Evolutionary conservation across 495 filamentous ascomycete genomes (phyloP).

Genomic region (Tuber magnatum): DNA sequence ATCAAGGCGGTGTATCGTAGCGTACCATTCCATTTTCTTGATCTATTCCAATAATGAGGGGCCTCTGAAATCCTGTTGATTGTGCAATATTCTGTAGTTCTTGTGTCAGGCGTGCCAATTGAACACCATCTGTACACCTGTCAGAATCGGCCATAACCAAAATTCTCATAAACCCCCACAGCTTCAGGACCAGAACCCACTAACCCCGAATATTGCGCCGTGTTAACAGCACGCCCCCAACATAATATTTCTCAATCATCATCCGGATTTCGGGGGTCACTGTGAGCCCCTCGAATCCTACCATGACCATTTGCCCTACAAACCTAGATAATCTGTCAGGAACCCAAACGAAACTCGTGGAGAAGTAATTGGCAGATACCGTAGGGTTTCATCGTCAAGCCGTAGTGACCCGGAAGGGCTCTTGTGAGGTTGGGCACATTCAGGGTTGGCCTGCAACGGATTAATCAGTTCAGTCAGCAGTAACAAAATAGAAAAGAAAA

Average conservation of each 20-base stretch:
- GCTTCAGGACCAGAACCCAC: neutral
- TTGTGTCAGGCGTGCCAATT: conserved; percentile 40
- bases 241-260: conserved; percentile 42
- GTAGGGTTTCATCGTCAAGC: conserved; percentile 32
- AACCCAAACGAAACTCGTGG: conserved; percentile 8
- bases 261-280: conserved; percentile 41
- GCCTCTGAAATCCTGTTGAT: conserved; percentile 37
- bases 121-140: conserved; percentile 31
- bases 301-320: conserved; percentile 42
- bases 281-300: conserved; percentile 38
- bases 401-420: conserved; percentile 21
- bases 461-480: conserved; percentile 24
- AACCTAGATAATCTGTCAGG: conserved; percentile 21
- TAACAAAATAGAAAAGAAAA: neutral
- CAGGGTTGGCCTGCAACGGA: conserved; percentile 18
- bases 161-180: neutral
- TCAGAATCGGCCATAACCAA: conserved; percentile 8
- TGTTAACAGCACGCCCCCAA: conserved; percentile 40
- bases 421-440: conserved; percentile 24
- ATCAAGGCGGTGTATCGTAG: conserved; percentile 5
- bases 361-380: conserved; percentile 19
- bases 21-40: conserved; percentile 44
- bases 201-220: conserved; percentile 39
- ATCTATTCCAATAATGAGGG: conserved; percentile 43
- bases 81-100: conserved; percentile 42